These are phyloP conservation scores for Starmerella asiatica DNA, from an alignment of 805 yeast genomes.

Conservation along the genomic window DNA sequence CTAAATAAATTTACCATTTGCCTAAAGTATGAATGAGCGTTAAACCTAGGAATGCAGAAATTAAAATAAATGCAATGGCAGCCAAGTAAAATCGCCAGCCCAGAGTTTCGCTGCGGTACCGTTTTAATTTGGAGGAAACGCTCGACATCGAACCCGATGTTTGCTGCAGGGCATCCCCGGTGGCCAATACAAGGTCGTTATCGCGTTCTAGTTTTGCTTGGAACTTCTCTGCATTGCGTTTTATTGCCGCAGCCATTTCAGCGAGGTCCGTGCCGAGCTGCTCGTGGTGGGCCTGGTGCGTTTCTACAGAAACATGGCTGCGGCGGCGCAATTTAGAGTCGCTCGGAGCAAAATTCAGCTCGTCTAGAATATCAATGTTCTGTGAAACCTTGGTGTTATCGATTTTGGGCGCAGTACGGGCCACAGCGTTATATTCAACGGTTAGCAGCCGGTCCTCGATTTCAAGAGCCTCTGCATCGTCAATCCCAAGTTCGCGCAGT, in stretches of 20 bases:
- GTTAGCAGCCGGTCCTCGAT: conserved; percentile 14
- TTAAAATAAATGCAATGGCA: conserved; percentile 27
- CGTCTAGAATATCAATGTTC: conserved; percentile 1
- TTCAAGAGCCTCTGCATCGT: conserved; percentile 2
- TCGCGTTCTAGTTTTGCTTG: conserved; percentile 30
- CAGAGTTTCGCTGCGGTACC: conserved; percentile 26
- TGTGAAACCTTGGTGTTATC: background rate
- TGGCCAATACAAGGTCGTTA: conserved; percentile 24
- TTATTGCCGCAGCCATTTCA: conserved; percentile 36
- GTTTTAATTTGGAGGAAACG: conserved; percentile 26
- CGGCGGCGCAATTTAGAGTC: conserved; percentile 6
- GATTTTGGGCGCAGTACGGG: background rate
- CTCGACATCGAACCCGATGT: conserved; percentile 26
- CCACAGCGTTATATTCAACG: conserved; percentile 8
- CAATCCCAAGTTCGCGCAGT: background rate
- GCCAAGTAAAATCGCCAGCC: conserved; percentile 32
- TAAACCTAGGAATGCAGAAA: conserved; percentile 26
- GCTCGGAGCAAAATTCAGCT: conserved; percentile 12
- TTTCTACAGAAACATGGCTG: conserved; percentile 18
- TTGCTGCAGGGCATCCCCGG: conserved; percentile 27
- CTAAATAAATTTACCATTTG: conserved; percentile 29
- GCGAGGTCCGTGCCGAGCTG: conserved; percentile 37
- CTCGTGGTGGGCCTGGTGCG: conserved; percentile 31
- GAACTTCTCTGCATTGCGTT: conserved; percentile 36
- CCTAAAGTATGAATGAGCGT: conserved; percentile 28